Conservation (phyloP, 495 filamentous ascomycete genomes). For the Hypoxylon crocopeplum region DNA sequence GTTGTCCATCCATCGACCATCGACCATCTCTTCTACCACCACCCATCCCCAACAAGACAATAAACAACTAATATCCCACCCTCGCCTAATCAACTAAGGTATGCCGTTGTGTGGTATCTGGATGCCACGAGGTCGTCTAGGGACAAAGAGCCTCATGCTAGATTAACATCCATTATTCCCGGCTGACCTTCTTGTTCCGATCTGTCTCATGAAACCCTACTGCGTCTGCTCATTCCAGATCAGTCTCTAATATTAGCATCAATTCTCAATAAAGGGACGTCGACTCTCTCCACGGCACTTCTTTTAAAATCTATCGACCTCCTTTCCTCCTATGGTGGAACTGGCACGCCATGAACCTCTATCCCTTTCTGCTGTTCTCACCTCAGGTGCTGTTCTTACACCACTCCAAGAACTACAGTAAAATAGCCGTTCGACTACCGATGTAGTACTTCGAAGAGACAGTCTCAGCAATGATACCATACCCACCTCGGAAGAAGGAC, state of each 20-base stretch:
- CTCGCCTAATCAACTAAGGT: conserved; percentile 19
- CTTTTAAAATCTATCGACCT: not conserved
- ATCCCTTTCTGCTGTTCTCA: not conserved
- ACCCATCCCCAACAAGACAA: conserved; percentile 11
- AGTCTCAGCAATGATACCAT: conserved; percentile 23
- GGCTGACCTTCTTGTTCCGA: conserved; percentile 21
- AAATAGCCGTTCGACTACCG: not conserved
- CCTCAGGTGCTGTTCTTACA: not conserved
- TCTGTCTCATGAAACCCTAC: conserved; percentile 13
- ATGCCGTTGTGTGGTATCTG: conserved; percentile 31
- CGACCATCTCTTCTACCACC: conserved; percentile 9
- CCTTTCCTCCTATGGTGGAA: not conserved
- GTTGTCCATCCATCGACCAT: too few relatives aligned
- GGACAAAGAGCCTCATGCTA: conserved; percentile 37
- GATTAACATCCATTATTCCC: conserved; percentile 35
- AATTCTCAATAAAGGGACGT: conserved; percentile 7
- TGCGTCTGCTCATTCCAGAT: conserved; percentile 13
- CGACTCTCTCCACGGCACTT: conserved; percentile 11
- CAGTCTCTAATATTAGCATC: conserved; percentile 28
- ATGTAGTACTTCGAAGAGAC: conserved; percentile 9
- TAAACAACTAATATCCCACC: conserved; percentile 10
- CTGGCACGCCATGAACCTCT: not conserved
- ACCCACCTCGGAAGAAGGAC: conserved; percentile 28
- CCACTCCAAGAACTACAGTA: not conserved
- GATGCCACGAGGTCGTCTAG: conserved; percentile 36